These are phyloP conservation scores for Blastomyces parvus DNA, from an alignment of 2,329 filamentous ascomycete species.

Conservation along the genomic window DNA sequence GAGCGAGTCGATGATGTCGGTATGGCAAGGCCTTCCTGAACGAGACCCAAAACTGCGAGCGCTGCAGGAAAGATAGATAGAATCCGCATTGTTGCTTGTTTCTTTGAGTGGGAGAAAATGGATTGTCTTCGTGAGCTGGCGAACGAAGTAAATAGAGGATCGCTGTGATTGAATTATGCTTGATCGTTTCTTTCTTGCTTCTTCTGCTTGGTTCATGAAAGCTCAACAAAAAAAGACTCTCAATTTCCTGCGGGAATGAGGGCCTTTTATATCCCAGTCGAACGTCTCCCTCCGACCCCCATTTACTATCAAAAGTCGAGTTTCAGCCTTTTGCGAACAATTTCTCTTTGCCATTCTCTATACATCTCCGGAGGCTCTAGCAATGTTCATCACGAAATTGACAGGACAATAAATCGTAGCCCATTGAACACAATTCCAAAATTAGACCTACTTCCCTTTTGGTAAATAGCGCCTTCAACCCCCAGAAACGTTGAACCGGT, in stretches of 20 bases:
- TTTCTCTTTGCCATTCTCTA: neutral
- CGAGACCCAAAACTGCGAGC: neutral
- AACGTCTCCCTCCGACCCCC: neutral
- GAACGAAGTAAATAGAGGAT: neutral
- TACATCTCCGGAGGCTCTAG: neutral
- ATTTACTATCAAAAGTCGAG: neutral
- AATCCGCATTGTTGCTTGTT: neutral
- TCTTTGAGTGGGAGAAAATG: neutral
- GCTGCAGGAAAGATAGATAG: neutral
- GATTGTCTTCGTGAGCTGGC: neutral
- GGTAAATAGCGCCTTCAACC: neutral
- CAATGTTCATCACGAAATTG: neutral
- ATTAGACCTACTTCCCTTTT: slow-evolving; percentile 5
- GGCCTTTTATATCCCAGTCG: neutral
- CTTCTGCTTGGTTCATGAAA: neutral
- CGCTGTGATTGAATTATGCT: neutral
- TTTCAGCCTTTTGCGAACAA: neutral
- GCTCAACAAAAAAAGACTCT: neutral
- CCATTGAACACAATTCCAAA: neutral
- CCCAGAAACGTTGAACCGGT: neutral
- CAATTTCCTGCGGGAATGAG: neutral
- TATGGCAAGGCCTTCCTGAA: neutral
- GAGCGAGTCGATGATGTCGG: neutral
- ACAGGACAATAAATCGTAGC: neutral
- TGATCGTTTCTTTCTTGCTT: neutral